Percentiles rank a stretch among this genome's conserved stretches.
These are phyloP conservation scores for Cladophialophora immunda DNA, from an alignment of 2,329 filamentous ascomycete species.

Conservation along the genomic window DNA sequence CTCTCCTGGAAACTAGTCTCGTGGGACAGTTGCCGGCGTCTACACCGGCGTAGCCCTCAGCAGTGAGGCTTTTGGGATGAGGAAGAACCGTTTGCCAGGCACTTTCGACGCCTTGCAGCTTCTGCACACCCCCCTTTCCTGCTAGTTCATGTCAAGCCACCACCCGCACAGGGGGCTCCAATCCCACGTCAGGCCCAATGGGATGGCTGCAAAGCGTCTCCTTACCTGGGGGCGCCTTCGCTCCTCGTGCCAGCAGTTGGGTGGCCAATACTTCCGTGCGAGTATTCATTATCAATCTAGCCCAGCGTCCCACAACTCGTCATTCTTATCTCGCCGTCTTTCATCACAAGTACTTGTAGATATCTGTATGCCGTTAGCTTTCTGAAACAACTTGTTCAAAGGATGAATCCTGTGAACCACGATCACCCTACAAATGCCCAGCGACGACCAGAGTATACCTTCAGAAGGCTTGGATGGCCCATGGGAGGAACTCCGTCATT, in stretches of 20 bases:
- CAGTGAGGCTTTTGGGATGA: not conserved
- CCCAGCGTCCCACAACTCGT: not conserved
- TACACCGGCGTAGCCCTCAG: not conserved
- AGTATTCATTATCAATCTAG: not conserved
- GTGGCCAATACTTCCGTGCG: not conserved
- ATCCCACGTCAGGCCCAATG: not conserved
- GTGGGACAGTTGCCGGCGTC: not conserved
- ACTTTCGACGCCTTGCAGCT: conserved; percentile 14
- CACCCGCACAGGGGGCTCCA: not conserved
- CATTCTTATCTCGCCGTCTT: not conserved
- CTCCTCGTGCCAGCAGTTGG: not conserved
- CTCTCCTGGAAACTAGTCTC: not conserved
- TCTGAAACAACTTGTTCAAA: not conserved
- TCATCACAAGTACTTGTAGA: not conserved
- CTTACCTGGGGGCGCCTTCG: not conserved
- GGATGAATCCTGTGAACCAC: conserved; percentile 4
- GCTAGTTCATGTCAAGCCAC: conserved; percentile 6
- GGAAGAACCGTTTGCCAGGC: not conserved
- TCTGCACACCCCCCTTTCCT: not conserved
- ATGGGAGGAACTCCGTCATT: conserved; percentile 10
- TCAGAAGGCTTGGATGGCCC: not conserved
- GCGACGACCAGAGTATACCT: conserved; percentile 4
- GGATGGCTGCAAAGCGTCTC: not conserved
- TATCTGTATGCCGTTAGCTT: not conserved
- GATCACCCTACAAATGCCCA: not conserved